These are phyloP conservation scores for Barnettozyma populi DNA, from an alignment of 805 yeast species.

Conservation along the genomic window DNA sequence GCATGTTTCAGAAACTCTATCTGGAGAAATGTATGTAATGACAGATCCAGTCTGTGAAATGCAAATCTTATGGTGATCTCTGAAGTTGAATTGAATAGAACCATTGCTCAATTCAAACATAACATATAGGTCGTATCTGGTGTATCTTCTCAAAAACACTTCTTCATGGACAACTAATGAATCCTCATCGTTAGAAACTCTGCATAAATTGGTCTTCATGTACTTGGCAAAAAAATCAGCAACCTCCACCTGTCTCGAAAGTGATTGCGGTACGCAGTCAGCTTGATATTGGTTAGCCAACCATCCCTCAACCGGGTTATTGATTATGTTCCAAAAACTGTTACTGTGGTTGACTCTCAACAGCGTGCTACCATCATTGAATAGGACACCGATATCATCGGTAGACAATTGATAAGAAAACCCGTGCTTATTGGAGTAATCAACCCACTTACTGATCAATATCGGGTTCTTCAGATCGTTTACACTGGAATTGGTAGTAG, in stretches of 20 bases:
- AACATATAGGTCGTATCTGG: conserved; percentile 72
- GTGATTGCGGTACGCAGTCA: conserved; percentile 37
- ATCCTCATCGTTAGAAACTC: conserved; percentile 62
- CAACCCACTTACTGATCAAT: conserved; percentile 94
- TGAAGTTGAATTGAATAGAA: conserved; percentile 88
- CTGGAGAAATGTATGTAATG: conserved; percentile 78
- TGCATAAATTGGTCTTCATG: conserved; percentile 86
- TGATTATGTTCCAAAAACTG: conserved; percentile 58
- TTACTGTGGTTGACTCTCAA: conserved; percentile 61
- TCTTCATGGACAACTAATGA: conserved; percentile 44
- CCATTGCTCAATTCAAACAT: conserved; percentile 95
- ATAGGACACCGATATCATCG: conserved; percentile 85
- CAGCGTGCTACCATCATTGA: conserved; percentile 80
- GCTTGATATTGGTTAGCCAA: conserved; percentile 42
- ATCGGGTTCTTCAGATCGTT: conserved; percentile 44
- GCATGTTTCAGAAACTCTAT: conserved; percentile 63
- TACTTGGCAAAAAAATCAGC: conserved; percentile 85
- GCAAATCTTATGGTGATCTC: conserved; percentile 88
- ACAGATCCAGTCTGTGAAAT: conserved; percentile 70
- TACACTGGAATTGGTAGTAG: conserved; percentile 6
- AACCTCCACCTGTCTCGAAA: conserved; percentile 72
- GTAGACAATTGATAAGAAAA: conserved; percentile 88
- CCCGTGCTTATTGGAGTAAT: conserved; percentile 92
- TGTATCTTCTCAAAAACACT: conserved; percentile 76
- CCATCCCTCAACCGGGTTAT: conserved; percentile 48